Evolutionary conservation across 768 basidiomycete genomes (phyloP).

Genomic region (Filobasidium wieringae): DNA sequence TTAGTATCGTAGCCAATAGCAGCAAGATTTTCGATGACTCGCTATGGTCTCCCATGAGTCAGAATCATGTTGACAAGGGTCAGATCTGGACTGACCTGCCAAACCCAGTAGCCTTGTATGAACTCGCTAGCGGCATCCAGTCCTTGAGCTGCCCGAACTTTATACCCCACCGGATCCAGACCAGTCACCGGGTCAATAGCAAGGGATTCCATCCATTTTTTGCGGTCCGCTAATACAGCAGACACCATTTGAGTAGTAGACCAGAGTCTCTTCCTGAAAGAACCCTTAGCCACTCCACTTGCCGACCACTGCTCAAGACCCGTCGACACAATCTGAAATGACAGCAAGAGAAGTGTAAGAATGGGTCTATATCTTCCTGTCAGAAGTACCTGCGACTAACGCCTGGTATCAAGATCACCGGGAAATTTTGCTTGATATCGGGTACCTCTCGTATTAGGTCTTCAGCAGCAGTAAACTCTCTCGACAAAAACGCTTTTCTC

Average conservation of each 20-base stretch:
- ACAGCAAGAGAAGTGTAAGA: neutral
- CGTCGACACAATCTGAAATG: conserved; percentile 59
- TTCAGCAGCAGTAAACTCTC: conserved; percentile 36
- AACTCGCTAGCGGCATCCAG: conserved; percentile 62
- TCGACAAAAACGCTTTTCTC: conserved; percentile 26
- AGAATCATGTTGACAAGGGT: conserved; percentile 65
- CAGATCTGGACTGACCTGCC: conserved; percentile 48
- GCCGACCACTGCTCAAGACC: conserved; percentile 92
- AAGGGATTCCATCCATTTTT: conserved; percentile 80
- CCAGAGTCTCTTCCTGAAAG: conserved; percentile 77
- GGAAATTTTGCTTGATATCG: conserved; percentile 51
- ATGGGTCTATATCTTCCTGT: neutral
- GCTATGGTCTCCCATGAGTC: neutral
- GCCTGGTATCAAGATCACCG: conserved; percentile 80
- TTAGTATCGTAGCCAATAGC: conserved; percentile 75
- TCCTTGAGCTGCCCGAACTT: conserved; percentile 83
- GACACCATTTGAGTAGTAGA: conserved; percentile 42
- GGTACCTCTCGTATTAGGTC: conserved; percentile 20
- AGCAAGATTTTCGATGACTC: conserved; percentile 81
- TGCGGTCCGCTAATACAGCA: conserved; percentile 60
- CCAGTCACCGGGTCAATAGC: conserved; percentile 85
- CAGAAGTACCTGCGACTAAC: neutral
- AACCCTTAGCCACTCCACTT: conserved; percentile 63
- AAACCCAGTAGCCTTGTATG: conserved; percentile 65
- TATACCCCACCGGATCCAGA: conserved; percentile 70